Percentiles rank a stretch among this genome's conserved stretches.
These are phyloP conservation scores for Pseudognaphalium luteoalbum DNA, from an alignment of 129 eudicot species.

Conservation along the genomic window DNA sequence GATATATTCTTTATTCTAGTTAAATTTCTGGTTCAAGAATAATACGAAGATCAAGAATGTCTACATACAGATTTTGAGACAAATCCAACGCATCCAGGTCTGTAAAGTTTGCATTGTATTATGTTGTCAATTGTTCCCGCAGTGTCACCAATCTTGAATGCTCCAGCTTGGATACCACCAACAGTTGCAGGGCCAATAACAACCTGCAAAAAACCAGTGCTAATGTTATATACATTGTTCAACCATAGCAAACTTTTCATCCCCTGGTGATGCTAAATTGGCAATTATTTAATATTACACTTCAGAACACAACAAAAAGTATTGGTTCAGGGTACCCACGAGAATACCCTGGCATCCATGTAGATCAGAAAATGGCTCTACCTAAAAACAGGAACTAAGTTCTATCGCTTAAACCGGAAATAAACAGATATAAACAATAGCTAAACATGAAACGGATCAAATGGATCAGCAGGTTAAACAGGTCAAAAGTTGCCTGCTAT, in stretches of 20 bases:
- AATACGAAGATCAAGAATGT: conserved; percentile 9
- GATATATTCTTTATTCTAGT: neutral
- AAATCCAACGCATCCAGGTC: conserved; percentile 98
- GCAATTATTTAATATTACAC: neutral
- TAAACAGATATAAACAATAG: neutral
- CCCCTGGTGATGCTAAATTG: neutral
- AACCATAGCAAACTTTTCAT: neutral
- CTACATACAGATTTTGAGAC: conserved; percentile 91
- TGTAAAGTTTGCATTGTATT: conserved; percentile 88
- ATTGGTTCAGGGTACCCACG: neutral
- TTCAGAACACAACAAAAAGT: neutral
- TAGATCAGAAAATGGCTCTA: neutral
- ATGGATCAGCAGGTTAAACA: neutral
- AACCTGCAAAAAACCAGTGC: conserved; percentile 49
- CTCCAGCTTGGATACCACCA: conserved; percentile 97
- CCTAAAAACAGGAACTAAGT: neutral
- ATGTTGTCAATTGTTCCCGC: conserved; percentile 95
- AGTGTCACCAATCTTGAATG: conserved; percentile 94
- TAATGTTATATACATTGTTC: neutral
- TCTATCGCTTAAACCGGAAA: neutral
- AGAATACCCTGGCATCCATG: neutral
- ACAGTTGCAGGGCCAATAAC: conserved; percentile 97
- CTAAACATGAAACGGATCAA: neutral
- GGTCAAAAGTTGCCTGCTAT: neutral
- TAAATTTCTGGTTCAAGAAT: neutral